Base-by-base conservation (phyloP, 352 stramenopile species). In the Pythium vanterpoolii region DNA sequence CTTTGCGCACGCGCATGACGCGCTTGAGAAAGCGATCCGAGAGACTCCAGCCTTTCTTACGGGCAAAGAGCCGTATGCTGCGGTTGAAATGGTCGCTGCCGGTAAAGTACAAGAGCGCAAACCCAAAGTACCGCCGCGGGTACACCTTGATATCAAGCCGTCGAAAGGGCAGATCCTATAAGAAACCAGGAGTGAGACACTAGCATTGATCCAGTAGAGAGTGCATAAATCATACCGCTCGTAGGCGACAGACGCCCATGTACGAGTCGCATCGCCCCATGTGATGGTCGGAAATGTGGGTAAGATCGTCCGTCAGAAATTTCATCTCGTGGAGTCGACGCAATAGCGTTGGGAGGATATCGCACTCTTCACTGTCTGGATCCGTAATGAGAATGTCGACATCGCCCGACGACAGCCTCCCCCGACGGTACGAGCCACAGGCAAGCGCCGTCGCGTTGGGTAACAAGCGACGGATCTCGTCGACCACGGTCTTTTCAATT, bases 81-180 rank as follows among this genome's bases (percentile, higher is more conserved):
- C 74, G 73, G 63, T 97, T 97, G 56, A 97, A 97, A 42, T 96
- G 86, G 58, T 96, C 87, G 58, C 84, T 96, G 24, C 89, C 88
- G 0, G 90, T 97, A 63, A 97, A 97, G 60, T 97, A 96, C 30
- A 97, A 60, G 26, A 95, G 68, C 23, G 87, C 88, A 60, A 93
- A 94, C 4, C 84, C 77, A 50, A 91, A 95, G 30, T 73, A 87
- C 1, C 77, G 69, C 2, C 83, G 80, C 34, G 86, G 85, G 52
- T 95, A 96, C 36, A 96, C 75, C 61, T 95, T 96, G 65, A 96
- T 87, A 34, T 96, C 85, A 10, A 96, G 46, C 1, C 87, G 81
- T 4, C 87, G 86, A 64, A 83, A 72, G 2, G 68, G 76, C 14
- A 82, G 65, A 47, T 75, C 69, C 62, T 74, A 24, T 30, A 39